Conservation (phyloP, 1,284 basidiomycete species). For the Cryptococcus depauperatus region DNA sequence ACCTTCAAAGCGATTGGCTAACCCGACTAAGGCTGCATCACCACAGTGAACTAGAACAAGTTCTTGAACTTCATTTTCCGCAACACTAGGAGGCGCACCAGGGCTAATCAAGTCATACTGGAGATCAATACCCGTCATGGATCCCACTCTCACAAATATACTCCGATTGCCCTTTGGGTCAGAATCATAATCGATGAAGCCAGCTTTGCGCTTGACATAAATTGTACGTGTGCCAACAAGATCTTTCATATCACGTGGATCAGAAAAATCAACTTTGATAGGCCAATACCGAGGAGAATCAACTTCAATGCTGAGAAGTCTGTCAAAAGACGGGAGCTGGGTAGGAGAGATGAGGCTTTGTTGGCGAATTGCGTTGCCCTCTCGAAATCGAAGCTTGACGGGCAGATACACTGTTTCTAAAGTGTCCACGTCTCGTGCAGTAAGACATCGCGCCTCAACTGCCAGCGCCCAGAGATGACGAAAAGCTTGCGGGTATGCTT, state of each 20-base stretch:
- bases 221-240: constrained; percentile 71
- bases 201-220: constrained; percentile 84
- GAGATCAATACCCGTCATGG: constrained; percentile 60
- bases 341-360: constrained; percentile 82
- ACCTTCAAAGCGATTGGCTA: constrained; percentile 58
- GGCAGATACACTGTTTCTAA: constrained; percentile 83
- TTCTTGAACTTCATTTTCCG: constrained; percentile 60
- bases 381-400: constrained; percentile 69
- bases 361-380: constrained; percentile 49
- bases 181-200: constrained; percentile 83
- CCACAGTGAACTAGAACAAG: constrained; percentile 79
- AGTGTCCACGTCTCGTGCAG: constrained; percentile 84
- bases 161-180: constrained; percentile 88
- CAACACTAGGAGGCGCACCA: constrained; percentile 55
- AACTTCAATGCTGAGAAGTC: constrained; percentile 66
- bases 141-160: constrained; percentile 68
- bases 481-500: constrained; percentile 82
- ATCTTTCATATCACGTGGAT: constrained; percentile 58
- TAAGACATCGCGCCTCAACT: constrained; percentile 83
- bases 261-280: constrained; percentile 66
- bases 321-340: constrained; percentile 77
- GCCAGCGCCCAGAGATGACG: constrained; percentile 95
- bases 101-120: constrained; percentile 70
- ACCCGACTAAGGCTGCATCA: constrained; percentile 62
- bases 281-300: constrained; percentile 94